Base-by-base conservation (phyloP, 2,329 filamentous ascomycete species). In the Cladophialophora psammophila region DNA sequence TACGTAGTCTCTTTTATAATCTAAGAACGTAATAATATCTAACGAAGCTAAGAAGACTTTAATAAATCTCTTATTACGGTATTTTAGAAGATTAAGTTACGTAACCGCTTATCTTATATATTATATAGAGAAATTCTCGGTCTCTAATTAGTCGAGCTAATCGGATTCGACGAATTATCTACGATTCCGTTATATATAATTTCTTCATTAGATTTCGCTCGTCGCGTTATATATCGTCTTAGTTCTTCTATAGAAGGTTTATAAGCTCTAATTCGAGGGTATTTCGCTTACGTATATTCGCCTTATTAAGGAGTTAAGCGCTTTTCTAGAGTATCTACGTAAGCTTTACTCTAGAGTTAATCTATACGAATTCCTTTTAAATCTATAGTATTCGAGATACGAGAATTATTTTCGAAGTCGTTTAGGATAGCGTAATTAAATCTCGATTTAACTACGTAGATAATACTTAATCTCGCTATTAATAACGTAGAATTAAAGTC, bases 131-230 rank as follows among this genome's bases (percentile, higher is more conserved):
- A n/a, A 9, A 59, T 42, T 59, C 10, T 4, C 12, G 13, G 8
- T 9, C 38, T 58, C 6, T 58, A 32, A 58, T 58, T 58, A 58
- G 36, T 58, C n/a, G n/a, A n/a, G n/a, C n/a, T n/a, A n/a, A n/a
- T n/a, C 5, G 5, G 35, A 26, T 34, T 15, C 18, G 5, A 10
- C 15, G n/a, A n/a, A 38, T 38, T 10, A 6, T 56, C n/a, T 3
- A 3, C 42, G 12, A 26, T 48, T 5, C 20, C 20, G 26, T 45
- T 32, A 32, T 32, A 59, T 20, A 59, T 32, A 45, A 59, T 32
- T 13, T 59, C 36, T 26, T 6, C 12, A 13, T 38, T 18, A 2
- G 2, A 3, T 12, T 35, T 18, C 20, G 10, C 10, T 20, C 35
- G 13, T 5, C 38, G 38, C 18, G 36, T 59, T 31, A 34, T 18